phyloP scores from a whole-genome alignment of 768 basidiomycete species.

The Royoungia palumana region DNA sequence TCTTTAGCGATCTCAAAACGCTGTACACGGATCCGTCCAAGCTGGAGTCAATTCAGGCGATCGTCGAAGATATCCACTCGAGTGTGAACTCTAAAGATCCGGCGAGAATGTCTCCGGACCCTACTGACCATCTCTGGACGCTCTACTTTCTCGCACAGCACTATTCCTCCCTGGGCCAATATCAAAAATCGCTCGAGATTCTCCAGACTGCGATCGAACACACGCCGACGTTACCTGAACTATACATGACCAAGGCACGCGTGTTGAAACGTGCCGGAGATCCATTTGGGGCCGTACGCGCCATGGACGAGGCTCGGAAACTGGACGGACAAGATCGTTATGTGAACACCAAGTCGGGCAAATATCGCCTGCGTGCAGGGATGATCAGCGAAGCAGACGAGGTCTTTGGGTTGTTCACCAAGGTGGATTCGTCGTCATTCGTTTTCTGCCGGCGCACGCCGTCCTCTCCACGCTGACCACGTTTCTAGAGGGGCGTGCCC shows the following conservation, averaged over 20 bases:
- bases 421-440: slow-evolving; percentile 44
- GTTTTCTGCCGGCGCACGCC: not conserved
- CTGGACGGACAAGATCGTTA: slow-evolving; percentile 95
- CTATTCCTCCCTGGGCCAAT: slow-evolving; percentile 57
- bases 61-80: slow-evolving; percentile 52
- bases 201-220: slow-evolving; percentile 69
- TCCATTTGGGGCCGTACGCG: slow-evolving; percentile 63
- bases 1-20: slow-evolving; percentile 89
- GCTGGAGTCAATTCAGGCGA: slow-evolving; percentile 62
- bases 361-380: slow-evolving; percentile 85
- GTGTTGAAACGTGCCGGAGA: slow-evolving; percentile 88
- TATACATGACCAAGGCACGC: slow-evolving; percentile 78
- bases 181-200: slow-evolving; percentile 51
- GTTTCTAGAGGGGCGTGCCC: slow-evolving; percentile 78
- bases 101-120: slow-evolving; percentile 37
- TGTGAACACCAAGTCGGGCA: slow-evolving; percentile 89
- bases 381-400: slow-evolving; percentile 70
- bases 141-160: slow-evolving; percentile 95
- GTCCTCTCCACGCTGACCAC: slow-evolving; percentile 5
- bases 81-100: slow-evolving; percentile 36
- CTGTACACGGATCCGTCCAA: slow-evolving; percentile 71
- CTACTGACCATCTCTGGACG: slow-evolving; percentile 89
- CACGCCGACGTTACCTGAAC: slow-evolving; percentile 91
- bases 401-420: slow-evolving; percentile 85
- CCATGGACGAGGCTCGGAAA: slow-evolving; percentile 75